Evolutionary conservation across 148 eudicot genomes (phyloP), one percentile per base, ranked within the genome.

Genomic region (Amaranthus cruentus): DNA sequence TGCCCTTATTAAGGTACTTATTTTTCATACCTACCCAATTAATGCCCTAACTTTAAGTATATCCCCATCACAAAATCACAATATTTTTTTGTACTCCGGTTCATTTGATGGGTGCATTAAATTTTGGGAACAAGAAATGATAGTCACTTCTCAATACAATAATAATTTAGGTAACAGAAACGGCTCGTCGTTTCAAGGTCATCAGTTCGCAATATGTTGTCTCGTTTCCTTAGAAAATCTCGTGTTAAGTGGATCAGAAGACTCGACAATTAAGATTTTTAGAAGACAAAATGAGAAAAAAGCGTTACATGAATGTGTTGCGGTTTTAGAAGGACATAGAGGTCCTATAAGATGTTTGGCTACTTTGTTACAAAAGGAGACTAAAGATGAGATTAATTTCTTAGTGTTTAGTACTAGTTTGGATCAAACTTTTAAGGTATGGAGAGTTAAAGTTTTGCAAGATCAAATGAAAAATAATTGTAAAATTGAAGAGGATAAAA

Each of bases 321-420:
- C 85, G 0, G 87, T 89, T 0, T 47, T 89, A 55, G 89, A 86
- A 75, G 95, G 88, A 38, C 95, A 89, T 75, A 77, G 74, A 50
- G 88, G 95, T 28, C 95, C 95, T 4, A 88, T 89, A 15, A 87
- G 69, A 76, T 87, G 88, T 66, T 53, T 89, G 46, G 83, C 77
- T 49, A 88, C 84, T 43, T 72, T 79, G 28, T 56, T 83, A 52
- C 89, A 87, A 52, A 73, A 66, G 3, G 87, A 76, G 11, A 44
- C 43, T 56, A 43, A 43, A n/a, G 47, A 71, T 50, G 80, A 70
- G 1, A 68, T 58, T 65, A 85, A 82, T 43, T 73, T 86, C 9
- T 47, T 84, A 59, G 83, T 89, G 21, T 89, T 83, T 54, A 89
- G 88, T 73, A 83, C 87, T 3, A 84, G 89, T 7, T 77, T 81